A percentile compares a stretch with the other conserved stretches of the same genome.
phyloP scores from a whole-genome alignment of 73 alveolate species.

The Paramecium octaurelia region DNA sequence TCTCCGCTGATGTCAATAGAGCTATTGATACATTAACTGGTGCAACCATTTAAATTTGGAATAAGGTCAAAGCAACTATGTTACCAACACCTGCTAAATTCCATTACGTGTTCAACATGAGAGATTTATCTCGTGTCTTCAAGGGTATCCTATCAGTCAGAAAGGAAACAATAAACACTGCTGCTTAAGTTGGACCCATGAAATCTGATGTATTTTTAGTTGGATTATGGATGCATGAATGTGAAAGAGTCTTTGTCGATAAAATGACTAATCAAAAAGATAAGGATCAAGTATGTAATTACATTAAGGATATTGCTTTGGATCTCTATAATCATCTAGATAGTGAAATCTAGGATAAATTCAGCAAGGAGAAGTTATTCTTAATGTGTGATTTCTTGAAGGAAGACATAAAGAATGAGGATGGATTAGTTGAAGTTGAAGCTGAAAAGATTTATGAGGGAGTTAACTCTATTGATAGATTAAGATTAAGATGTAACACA shows the following conservation, averaged over 20 bases:
- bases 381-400: constrained; percentile 93
- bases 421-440: constrained; percentile 87
- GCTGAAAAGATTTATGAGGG: constrained; percentile 98
- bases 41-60: constrained; percentile 94
- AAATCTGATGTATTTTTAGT: constrained; percentile 95
- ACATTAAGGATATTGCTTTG: constrained; percentile 73
- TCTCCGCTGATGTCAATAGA: constrained; percentile 87
- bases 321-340: constrained; percentile 59
- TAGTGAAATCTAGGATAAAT: constrained; percentile 56
- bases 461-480: constrained; percentile 85
- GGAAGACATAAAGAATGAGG: constrained; percentile 88
- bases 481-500: constrained; percentile 84
- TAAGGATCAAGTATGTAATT: constrained; percentile 91
- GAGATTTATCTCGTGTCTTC: constrained; percentile 99
- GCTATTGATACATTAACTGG: constrained; percentile 92
- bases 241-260: constrained; percentile 99
- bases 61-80: constrained; percentile 93
- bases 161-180: constrained; percentile 83
- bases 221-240: constrained; percentile 99
- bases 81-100: constrained; percentile 99
- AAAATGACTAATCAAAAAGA: constrained; percentile 95
- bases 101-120: constrained; percentile 99
- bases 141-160: constrained; percentile 92
- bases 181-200: constrained; percentile 84
- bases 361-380: constrained; percentile 65